Conservation (phyloP, 176 grass and related monocot species). For the Otatea glauca region DNA sequence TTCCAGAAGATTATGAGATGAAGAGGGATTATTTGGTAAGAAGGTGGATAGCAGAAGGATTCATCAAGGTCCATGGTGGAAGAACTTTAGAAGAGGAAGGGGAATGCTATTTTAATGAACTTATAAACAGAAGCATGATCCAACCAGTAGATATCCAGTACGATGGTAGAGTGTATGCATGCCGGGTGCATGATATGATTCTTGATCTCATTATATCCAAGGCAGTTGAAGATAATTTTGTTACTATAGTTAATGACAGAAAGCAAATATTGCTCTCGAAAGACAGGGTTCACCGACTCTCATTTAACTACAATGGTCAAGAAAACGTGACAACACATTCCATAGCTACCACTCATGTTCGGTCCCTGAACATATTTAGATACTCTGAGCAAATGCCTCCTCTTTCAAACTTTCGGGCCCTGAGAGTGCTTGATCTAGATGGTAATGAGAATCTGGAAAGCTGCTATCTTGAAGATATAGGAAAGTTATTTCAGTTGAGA, state of each 20-base stretch:
- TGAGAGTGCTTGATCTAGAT: constrained; percentile 60
- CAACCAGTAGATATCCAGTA: constrained; percentile 39
- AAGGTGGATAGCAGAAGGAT: constrained; percentile 62
- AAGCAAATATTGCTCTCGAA: constrained; percentile 18
- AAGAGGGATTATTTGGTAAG: constrained; percentile 50
- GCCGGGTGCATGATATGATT: constrained; percentile 53
- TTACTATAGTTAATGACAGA: constrained; percentile 17
- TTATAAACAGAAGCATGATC: constrained; percentile 64
- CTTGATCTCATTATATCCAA: constrained; percentile 47
- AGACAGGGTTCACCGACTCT: constrained; percentile 48
- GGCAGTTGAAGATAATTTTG: constrained; percentile 38
- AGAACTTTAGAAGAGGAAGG: constrained; percentile 48
- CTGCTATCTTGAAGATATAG: constrained; percentile 46
- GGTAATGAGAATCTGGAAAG: constrained; percentile 42
- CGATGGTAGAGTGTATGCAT: constrained; percentile 36
- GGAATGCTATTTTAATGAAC: constrained; percentile 68
- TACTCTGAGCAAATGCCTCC: constrained; percentile 37
- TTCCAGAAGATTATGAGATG: constrained; percentile 57
- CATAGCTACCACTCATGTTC: constrained; percentile 42
- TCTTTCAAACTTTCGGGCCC: constrained; percentile 14
- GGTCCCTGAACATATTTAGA: constrained; percentile 48
- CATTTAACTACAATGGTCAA: background rate
- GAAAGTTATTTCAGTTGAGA: constrained; percentile 39
- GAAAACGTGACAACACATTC: background rate
- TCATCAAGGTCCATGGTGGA: constrained; percentile 31